phyloP scores from a whole-genome alignment of 75 land plant genomes.

The Pinus taeda region DNA sequence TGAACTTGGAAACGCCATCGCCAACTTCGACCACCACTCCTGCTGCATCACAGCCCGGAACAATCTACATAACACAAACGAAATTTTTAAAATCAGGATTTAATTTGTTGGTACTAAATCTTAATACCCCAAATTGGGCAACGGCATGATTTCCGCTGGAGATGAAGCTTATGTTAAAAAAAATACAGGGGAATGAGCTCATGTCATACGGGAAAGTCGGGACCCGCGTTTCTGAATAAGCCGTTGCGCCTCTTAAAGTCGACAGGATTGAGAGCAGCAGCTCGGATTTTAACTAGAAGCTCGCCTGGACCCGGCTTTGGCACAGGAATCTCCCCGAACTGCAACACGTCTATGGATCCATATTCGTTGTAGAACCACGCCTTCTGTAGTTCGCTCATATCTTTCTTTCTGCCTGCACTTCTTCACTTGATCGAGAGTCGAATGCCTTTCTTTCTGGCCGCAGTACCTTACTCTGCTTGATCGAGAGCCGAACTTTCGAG shows the following conservation, averaged over 20 bases:
- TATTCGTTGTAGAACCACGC: constrained; percentile 37
- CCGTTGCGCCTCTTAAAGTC: constrained; percentile 25
- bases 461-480: no score
- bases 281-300: constrained; percentile 29
- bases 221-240: constrained; percentile 21
- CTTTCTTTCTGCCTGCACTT: background rate
- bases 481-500: no score
- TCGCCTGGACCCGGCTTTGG: constrained; percentile 24
- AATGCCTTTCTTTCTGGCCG: no score
- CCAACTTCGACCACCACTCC: constrained; percentile 35
- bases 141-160: no score
- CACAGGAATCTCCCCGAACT: constrained; percentile 22
- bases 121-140: no score
- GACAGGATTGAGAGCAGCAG: constrained; percentile 37
- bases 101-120: no score
- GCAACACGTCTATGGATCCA: constrained; percentile 27
- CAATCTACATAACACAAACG: constrained; percentile 13
- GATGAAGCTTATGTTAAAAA: no score
- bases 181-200: no score
- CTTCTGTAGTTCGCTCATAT: constrained; percentile 13
- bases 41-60: constrained; percentile 34
- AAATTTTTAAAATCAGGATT: no score
- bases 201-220: constrained; percentile 32
- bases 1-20: constrained; percentile 26
- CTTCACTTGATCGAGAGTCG: background rate